Evolutionary conservation across 306 rosid species (phyloP).

Genomic region (Betula pendula): DNA sequence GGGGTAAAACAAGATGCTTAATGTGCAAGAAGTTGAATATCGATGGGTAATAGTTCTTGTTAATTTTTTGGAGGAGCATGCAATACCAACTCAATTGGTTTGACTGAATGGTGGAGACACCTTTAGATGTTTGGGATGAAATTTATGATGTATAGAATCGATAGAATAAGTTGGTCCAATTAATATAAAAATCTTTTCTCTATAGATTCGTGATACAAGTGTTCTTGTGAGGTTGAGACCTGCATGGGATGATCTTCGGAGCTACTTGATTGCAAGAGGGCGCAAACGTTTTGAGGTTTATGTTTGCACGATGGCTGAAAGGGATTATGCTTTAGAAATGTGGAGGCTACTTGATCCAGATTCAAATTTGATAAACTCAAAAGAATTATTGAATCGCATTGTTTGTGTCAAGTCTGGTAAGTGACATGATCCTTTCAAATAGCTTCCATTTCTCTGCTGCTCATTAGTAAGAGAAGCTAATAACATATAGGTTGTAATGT

Average conservation of each 20-base stretch:
- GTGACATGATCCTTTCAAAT: conserved; percentile 24
- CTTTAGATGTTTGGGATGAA: conserved; percentile 11
- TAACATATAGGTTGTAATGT: background rate
- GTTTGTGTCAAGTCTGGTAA: conserved; percentile 97
- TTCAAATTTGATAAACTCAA: conserved; percentile 86
- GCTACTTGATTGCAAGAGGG: conserved; percentile 95
- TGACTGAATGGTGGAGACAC: conserved; percentile 15
- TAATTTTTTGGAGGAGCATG: background rate
- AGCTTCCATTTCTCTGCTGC: background rate
- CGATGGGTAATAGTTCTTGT: background rate
- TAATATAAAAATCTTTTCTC: conserved; percentile 13
- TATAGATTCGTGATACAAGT: conserved; percentile 96
- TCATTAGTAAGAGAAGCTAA: background rate
- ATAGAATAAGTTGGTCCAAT: conserved; percentile 22
- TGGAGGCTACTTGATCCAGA: conserved; percentile 99
- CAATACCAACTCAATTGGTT: conserved; percentile 5
- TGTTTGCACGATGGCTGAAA: conserved; percentile 99
- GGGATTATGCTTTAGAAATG: conserved; percentile 99
- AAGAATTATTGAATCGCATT: conserved; percentile 80
- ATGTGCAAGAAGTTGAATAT: background rate
- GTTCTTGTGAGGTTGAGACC: conserved; percentile 99
- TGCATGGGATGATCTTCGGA: conserved; percentile 99
- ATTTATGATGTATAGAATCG: conserved; percentile 10
- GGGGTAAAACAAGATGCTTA: background rate
- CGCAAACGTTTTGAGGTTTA: conserved; percentile 99